Base-by-base conservation (phyloP, 2,329 filamentous ascomycete genomes). In the Cercospora beticola region DNA sequence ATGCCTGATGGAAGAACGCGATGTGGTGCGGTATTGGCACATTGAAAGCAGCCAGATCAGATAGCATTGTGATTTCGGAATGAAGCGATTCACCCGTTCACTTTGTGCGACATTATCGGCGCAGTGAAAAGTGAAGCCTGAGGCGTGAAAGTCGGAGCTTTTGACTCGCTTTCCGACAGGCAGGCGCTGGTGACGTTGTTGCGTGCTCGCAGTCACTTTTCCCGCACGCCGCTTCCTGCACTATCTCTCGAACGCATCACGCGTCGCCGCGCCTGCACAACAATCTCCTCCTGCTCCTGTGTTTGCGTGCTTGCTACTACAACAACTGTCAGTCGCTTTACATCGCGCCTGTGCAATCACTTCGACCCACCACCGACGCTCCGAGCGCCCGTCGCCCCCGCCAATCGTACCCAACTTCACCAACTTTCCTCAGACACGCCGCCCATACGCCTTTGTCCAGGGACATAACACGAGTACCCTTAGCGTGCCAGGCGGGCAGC, bases 161-260 rank as follows among this genome's bases (percentile, higher is more conserved):
- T 59, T 36, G 56, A 36, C 30, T 33, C 56, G 56, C 56, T 33
- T 31, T 31, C 28, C 56, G 56, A 33, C n/a, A 59, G 56, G 56
- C 56, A 59, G 56, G 56, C 56, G 56, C 56, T 59, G 56, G 56
- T 59, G 56, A 59, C 56, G 56, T 59, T 59, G 56, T 59, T 59
- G 56, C 28, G 28, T 36, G 56, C 56, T 59, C 56, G 28, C 28
- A 8, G 16, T 59, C 56, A 33, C 56, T 59, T 33, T 59, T 58
- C 56, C 56, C 56, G 28, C 56, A 59, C 56, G n/a, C 16, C 21
- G 18, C 18, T 54, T 16, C 49, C 18, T 54, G 0, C 23, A n/a
- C 14, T 54, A 14, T 54, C 49, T 54, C 2, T 28, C 54, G 54
- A 31, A 9, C 14, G 54, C 54, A 57, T 57, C 54, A 57, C 54